Base-by-base conservation (phyloP, 2,329 filamentous ascomycete genomes). In the Nigrograna mackinnonii region DNA sequence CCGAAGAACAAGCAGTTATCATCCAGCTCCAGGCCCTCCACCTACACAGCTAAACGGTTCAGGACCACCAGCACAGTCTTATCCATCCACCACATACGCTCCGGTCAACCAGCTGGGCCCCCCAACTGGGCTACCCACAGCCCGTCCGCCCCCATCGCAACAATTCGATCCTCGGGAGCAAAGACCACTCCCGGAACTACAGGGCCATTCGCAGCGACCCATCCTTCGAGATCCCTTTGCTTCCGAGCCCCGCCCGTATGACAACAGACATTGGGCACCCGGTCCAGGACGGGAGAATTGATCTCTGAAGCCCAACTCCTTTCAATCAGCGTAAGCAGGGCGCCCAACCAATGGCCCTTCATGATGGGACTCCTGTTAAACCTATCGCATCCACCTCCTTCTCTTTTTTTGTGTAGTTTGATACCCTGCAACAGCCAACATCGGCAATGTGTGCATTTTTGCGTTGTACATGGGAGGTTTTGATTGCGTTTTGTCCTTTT, bases 1-100 rank as follows among this genome's bases (percentile, higher is more conserved):
- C 18, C 56, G 66, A 37, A 54, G 67, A 36, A 70, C 66, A 2
- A 65, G 58, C 44, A 64, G 49, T 22, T 70, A 70, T 31, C 62
- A 65, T 41, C 58, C 62, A n/a, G 47, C 52, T 4, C 22, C 57
- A 11, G 61, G 57, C 1, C 53, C 57, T 26, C 41, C 58, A 17
- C 54, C 55, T 17, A 41, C 52, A 5, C 54, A 62, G 3, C 22
- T 54, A 14, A 54, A 52, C 35, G 45, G 48, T 14, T 41, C 61
- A 7, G 46, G 49, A 4, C 46, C 50, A 4, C 52, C 54, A 17
- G 35, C 54, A 18, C 52, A 57, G 16, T 34, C 41, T 6, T 66
- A 62, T 36, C 33, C 55, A 11, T 26, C 48, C 7, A 6, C 54
- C 4, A 42, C 46, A 4, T 64, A 58, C 39, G 41, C 54, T 17